A percentile compares a stretch with the other conserved stretches of the same genome.
These are phyloP conservation scores for Limtongozyma cylindracea DNA, from an alignment of 805 yeast species.

Conservation along the genomic window DNA sequence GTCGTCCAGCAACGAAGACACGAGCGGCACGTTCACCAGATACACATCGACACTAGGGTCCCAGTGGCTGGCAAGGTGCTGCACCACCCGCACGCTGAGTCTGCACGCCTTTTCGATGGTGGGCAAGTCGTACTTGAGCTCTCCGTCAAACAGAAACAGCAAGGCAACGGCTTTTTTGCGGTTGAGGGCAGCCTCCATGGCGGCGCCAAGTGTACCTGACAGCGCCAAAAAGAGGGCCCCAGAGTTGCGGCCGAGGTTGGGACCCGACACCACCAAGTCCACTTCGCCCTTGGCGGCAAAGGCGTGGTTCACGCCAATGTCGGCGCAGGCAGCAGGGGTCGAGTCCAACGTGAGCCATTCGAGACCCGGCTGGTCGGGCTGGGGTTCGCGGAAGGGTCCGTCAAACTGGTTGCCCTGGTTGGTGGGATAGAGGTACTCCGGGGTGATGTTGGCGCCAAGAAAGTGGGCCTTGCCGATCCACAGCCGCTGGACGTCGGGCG, in stretches of 20 bases:
- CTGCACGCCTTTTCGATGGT: constrained; percentile 39
- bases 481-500: constrained; percentile 70
- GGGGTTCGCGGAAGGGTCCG: constrained; percentile 44
- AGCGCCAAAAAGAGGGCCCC: constrained; percentile 73
- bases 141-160: constrained; percentile 55
- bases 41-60: constrained; percentile 33
- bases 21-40: constrained; percentile 65
- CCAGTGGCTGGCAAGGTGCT: constrained; percentile 27
- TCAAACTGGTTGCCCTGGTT: constrained; percentile 15
- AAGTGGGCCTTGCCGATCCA: constrained; percentile 98
- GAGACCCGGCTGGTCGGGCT: constrained; percentile 9
- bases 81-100: constrained; percentile 36
- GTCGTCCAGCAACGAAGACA: constrained; percentile 18
- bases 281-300: constrained; percentile 28
- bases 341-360: constrained; percentile 38
- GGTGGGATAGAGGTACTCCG: constrained; percentile 35
- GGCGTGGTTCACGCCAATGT: constrained; percentile 58
- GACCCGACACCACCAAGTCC: constrained; percentile 83
- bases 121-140: constrained; percentile 18
- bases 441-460: constrained; percentile 41
- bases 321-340: constrained; percentile 92
- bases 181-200: constrained; percentile 72
- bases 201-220: constrained; percentile 92
- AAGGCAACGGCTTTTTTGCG: constrained; percentile 55
- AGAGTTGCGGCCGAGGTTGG: constrained; percentile 87